phyloP scores from a whole-genome alignment of 441 rosid genomes.

The California macrophylla region DNA sequence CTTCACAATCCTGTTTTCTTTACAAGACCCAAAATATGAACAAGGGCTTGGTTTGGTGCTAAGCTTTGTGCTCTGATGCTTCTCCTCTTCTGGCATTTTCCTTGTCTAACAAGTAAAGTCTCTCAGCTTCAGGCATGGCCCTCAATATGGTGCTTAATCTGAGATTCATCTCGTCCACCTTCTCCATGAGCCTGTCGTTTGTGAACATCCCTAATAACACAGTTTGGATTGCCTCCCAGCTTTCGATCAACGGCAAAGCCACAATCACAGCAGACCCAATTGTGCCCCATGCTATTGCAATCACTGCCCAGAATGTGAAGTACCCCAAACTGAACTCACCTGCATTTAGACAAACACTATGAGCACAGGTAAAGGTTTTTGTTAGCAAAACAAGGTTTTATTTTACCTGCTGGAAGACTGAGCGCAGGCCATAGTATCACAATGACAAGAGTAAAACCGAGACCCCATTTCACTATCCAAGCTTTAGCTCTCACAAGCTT shows the following conservation, averaged over 20 bases:
- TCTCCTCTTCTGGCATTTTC: constrained; percentile 41
- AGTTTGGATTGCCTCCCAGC: constrained; percentile 56
- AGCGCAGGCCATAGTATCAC: constrained; percentile 72
- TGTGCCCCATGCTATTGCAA: constrained; percentile 81
- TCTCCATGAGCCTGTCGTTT: constrained; percentile 51
- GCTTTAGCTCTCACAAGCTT: constrained; percentile 52
- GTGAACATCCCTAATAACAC: constrained; percentile 70
- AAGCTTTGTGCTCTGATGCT: constrained; percentile 28
- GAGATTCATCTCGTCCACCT: constrained; percentile 48
- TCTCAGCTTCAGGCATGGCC: constrained; percentile 64
- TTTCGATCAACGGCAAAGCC: constrained; percentile 61
- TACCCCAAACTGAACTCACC: constrained; percentile 61
- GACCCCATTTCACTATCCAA: constrained; percentile 87
- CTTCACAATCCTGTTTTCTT: no score
- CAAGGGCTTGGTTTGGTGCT: not conserved
- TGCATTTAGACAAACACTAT: constrained; percentile 22
- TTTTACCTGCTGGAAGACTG: constrained; percentile 65
- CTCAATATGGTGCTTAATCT: constrained; percentile 38
- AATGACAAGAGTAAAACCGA: constrained; percentile 57
- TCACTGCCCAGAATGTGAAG: constrained; percentile 78
- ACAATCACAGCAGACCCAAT: constrained; percentile 58
- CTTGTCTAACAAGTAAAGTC: constrained; percentile 41
- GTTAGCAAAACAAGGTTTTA: no score
- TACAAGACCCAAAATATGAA: no score
- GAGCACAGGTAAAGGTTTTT: no score